A percentile compares a stretch with the other conserved stretches of the same genome.
Conservation (phyloP, 2,329 filamentous ascomycete genomes). For the Ceratocystis diversiconidia region DNA sequence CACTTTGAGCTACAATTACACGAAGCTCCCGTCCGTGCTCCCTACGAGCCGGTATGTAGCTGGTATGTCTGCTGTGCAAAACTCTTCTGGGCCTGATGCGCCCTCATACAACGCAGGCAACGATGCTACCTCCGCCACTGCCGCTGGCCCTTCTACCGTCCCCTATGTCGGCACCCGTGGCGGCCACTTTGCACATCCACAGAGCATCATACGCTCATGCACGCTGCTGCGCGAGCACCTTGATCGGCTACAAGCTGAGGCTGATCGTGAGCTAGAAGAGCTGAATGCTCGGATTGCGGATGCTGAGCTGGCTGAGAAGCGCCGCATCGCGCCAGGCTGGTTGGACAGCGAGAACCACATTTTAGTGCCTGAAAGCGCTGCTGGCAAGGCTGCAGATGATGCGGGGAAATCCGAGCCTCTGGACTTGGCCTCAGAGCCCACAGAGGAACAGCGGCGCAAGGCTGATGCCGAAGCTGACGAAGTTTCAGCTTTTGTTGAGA, state of each 20-base stretch:
- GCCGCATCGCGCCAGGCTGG: conserved; percentile 67
- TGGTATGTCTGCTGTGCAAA: conserved; percentile 28
- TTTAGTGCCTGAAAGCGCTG: conserved; percentile 48
- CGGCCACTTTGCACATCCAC: conserved; percentile 71
- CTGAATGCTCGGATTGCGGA: conserved; percentile 55
- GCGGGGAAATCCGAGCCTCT: conserved; percentile 27
- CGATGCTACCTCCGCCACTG: conserved; percentile 8
- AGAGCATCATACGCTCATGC: conserved; percentile 74
- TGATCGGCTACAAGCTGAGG: conserved; percentile 50
- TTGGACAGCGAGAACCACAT: conserved; percentile 58
- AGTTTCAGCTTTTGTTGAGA: conserved; percentile 11
- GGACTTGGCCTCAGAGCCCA: conserved; percentile 19
- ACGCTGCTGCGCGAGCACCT: conserved; percentile 64
- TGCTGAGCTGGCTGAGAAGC: conserved; percentile 63
- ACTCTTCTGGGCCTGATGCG: conserved; percentile 15
- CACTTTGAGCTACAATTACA: conserved; percentile 92
- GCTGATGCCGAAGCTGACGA: conserved; percentile 32
- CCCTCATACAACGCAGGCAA: conserved; percentile 25
- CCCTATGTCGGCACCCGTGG: conserved; percentile 63
- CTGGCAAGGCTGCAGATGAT: conserved; percentile 19
- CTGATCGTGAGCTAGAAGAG: conserved; percentile 48
- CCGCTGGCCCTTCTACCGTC: conserved; percentile 24
- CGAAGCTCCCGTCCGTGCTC: conserved; percentile 71
- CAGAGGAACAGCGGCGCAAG: conserved; percentile 14
- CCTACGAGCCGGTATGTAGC: conserved; percentile 34